Conservation (phyloP, 2,329 filamentous ascomycete species). For the Diaporthe vexans region DNA sequence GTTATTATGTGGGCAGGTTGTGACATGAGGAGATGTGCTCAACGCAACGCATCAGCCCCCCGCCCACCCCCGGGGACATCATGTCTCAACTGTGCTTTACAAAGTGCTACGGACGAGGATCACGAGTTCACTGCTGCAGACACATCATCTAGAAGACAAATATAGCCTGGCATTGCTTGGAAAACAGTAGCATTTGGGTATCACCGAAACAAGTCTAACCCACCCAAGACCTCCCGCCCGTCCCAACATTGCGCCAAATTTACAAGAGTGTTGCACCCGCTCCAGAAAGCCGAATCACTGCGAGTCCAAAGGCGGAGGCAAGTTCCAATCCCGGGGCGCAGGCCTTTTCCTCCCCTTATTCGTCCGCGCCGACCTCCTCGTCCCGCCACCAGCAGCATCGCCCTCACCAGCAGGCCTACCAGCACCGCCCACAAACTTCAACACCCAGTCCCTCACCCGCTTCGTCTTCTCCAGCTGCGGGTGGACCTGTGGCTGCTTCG, state of each 20-base stretch:
- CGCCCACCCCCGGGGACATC: neutral
- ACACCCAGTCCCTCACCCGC: constrained; percentile 81
- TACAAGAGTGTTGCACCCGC: neutral
- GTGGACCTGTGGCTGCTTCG: constrained; percentile 44
- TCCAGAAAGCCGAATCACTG: constrained; percentile 3
- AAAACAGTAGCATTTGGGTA: neutral
- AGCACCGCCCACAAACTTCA: constrained; percentile 72
- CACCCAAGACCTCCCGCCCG: neutral
- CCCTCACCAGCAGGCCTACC: neutral
- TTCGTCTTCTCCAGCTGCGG: constrained; percentile 74
- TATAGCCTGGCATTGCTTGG: neutral
- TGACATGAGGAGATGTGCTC: neutral
- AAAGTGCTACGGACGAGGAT: neutral
- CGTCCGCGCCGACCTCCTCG: constrained; percentile 45
- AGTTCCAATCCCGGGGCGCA: constrained; percentile 38
- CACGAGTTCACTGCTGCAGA: neutral
- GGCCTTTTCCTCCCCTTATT: constrained; percentile 44
- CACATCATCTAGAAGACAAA: too few relatives aligned
- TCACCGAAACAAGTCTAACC: neutral
- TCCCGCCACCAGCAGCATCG: constrained; percentile 35
- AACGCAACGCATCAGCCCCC: neutral
- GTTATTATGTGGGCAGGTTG: neutral
- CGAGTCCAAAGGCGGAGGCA: constrained; percentile 40
- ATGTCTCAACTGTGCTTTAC: neutral
- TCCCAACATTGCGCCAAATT: neutral